A percentile compares a stretch with the other conserved stretches of the same genome.
Evolutionary conservation across 192 early-diverging fungal genomes (phyloP).

Genomic region (Coemansia sp.): DNA sequence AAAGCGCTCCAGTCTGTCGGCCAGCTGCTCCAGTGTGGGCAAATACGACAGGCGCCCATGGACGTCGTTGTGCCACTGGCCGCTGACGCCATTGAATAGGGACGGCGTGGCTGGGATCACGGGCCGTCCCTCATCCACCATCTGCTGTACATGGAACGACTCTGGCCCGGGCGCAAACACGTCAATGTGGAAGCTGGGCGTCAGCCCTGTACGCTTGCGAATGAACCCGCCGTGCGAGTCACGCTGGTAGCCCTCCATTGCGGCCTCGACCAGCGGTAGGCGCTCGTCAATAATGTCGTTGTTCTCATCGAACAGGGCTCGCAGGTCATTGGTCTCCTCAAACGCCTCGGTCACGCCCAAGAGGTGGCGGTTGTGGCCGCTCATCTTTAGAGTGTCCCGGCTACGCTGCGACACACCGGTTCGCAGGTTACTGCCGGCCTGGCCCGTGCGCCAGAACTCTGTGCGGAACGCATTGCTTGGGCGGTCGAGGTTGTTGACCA

Average conservation of each 20-base stretch:
- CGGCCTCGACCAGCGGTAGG: conserved; percentile 22
- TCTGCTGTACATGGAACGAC: conserved; percentile 24
- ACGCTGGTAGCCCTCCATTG: conserved; percentile 42
- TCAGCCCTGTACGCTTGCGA: conserved; percentile 48
- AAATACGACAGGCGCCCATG: conserved; percentile 41
- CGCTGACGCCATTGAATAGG: conserved; percentile 5
- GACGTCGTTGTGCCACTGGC: conserved; percentile 30
- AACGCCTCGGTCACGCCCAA: conserved; percentile 52
- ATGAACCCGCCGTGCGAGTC: conserved; percentile 48
- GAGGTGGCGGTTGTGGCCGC: conserved; percentile 30
- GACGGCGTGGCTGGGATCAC: conserved; percentile 9
- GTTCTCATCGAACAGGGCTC: conserved; percentile 54
- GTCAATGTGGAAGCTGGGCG: conserved; percentile 46
- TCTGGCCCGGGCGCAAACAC: conserved; percentile 49
- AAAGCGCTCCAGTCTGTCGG: conserved; percentile 23
- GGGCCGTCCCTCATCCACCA: neutral
- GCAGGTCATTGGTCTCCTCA: conserved; percentile 48
- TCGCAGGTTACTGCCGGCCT: conserved; percentile 9
- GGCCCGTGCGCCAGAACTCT: conserved; percentile 32
- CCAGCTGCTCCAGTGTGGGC: conserved; percentile 38
- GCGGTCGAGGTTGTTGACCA: conserved; percentile 37
- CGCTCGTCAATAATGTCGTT: conserved; percentile 47
- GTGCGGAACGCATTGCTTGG: conserved; percentile 28
- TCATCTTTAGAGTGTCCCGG: conserved; percentile 8
- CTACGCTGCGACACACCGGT: conserved; percentile 11